Base-by-base conservation (phyloP, 306 rosid species). In the Castanea crenata region DNA sequence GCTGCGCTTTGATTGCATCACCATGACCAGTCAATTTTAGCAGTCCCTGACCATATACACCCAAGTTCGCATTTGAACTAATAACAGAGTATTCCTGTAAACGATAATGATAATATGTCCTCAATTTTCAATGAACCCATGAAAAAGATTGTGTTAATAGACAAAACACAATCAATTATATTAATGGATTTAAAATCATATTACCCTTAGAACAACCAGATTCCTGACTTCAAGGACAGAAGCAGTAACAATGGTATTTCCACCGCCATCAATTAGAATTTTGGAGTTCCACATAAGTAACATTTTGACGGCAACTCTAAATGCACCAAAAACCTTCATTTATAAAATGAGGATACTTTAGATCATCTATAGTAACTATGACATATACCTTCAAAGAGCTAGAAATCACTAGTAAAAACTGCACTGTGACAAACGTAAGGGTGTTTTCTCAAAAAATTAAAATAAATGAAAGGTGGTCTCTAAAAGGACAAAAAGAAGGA, bases 211-310 rank as follows among this genome's bases (percentile, higher is more conserved):
- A 83, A 91, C 97, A 86, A 93, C 93, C 61, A 95, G 91, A 86
- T 95, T 95, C 84, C 98, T 91, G 84, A 92, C 97, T 95, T 95
- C 99, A 86, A 95, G 91, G 55, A 92, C 83, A 25, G 99, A 95
- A 85, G 97, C 91, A 84, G 96, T 86, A 77, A 94, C 89, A 80
- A 86, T 86, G 46, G 97, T 84, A 85, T 88, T 88, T 84, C 85
- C 90, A 62, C 97, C 95, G 52, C 98, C 98, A 52, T 92, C 95
- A 76, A 95, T 91, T 90, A 87, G 88, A 72, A 95, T 91, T 74
- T 79, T 80, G 80, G 99, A 89, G 85, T 93, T 88, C 99, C 97
- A 89, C 99, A 95, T 95, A 67, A 95, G 96, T 87, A 95, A 77
- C 97, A 95, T 91, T 89, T 95, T 95, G 83, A 95, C 92, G 81